These are phyloP conservation scores for Tillandsia leiboldiana DNA, from an alignment of 176 grass and related monocot species.

Conservation along the genomic window DNA sequence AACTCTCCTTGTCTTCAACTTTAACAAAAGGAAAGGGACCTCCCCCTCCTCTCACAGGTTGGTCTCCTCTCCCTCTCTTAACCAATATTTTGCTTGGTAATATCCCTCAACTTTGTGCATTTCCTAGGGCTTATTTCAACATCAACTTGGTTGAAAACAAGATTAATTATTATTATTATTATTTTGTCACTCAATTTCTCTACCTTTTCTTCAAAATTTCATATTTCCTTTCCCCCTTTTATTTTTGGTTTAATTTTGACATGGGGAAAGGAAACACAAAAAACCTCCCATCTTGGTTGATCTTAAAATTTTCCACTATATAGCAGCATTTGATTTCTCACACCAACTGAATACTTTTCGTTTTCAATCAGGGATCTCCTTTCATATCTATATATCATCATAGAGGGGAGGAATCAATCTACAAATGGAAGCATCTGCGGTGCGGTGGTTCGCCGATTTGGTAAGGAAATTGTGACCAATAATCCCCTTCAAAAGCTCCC, in stretches of 20 bases:
- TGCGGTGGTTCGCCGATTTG: slow-evolving; percentile 5
- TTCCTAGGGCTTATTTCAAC: neutral
- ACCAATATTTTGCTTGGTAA: neutral
- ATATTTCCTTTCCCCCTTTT: too few relatives aligned
- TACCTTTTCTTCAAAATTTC: too few relatives aligned
- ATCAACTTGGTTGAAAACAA: neutral
- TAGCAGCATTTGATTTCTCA: too few relatives aligned
- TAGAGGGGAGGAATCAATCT: neutral
- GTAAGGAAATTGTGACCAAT: neutral
- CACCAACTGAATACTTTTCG: neutral
- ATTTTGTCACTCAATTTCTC: too few relatives aligned
- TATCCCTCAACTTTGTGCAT: neutral
- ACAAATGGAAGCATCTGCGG: slow-evolving; percentile 9
- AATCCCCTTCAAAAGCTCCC: neutral
- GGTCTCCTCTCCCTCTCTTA: neutral
- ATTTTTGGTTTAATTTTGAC: too few relatives aligned
- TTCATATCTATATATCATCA: neutral
- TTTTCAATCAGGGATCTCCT: neutral
- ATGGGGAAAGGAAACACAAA: too few relatives aligned
- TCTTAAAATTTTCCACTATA: neutral
- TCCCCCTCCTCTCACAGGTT: neutral
- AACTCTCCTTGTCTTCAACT: neutral
- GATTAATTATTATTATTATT: neutral
- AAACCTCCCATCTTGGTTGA: neutral
- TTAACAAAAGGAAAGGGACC: neutral